Evolutionary conservation across 148 eudicot species (phyloP), one percentile per base, ranked within the genome.

Genomic region (Nepenthes mirabilis): DNA sequence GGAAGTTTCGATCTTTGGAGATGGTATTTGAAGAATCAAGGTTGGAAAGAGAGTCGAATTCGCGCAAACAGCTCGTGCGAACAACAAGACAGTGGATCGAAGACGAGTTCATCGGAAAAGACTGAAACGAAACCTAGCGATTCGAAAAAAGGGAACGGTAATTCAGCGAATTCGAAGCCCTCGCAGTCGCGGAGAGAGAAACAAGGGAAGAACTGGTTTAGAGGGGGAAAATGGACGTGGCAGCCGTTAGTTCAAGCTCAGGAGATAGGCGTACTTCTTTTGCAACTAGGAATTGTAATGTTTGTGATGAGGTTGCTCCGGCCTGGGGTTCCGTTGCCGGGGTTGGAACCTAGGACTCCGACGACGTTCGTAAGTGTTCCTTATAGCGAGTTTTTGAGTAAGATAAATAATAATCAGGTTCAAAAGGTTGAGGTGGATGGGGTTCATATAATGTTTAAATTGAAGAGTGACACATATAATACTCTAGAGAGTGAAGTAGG

Each of bases 391-490:
- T 91, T 91, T 56, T 68, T 91, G 80, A 79, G 64, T 79, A 87
- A 74, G 72, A 73, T 91, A 61, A 87, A 75, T 72, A 54, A 65
- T 45, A 77, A 91, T 75, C 74, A 76, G 74, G 97, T 91, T 61
- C 79, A 87, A 65, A 87, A 91, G 63, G 97, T 91, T 58, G 97
- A 91, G 77, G 93, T 91, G 40, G 95, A 91, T 77, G 97, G 91
- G 14, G 87, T 85, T 5, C 85, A 91, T 70, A 75, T 91, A 33
- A 75, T 83, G 90, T 91, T 87, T 60, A 91, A 75, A 66, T 70
- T 91, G 90, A 91, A 85, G 81, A 68, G 63, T 33, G 87, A 76
- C 9, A 73, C 35, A 23, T 69, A n/a, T 43, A 56, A 36, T 33
- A 14, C 9, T 63, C 47, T 33, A 50, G 85, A 68, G 63, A 66